phyloP scores from a whole-genome alignment of 2,329 filamentous ascomycete genomes.

The Beauveria brongniartii region DNA sequence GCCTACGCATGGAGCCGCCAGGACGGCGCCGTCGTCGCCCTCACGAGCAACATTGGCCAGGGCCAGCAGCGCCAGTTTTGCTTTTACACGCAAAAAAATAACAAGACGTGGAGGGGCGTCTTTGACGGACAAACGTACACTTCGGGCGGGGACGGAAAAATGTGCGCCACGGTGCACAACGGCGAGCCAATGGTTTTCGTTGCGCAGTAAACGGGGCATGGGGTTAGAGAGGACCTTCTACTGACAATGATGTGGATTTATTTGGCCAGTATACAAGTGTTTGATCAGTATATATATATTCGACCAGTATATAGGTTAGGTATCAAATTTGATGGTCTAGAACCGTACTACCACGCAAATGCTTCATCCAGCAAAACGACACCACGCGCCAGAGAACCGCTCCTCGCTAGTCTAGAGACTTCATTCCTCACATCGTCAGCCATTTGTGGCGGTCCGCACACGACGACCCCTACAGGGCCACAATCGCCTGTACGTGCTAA shows the following conservation, averaged over 20 bases:
- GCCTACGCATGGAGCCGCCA: constrained; percentile 39
- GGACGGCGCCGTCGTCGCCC: constrained; percentile 33
- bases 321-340: too few relatives aligned
- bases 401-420: constrained; percentile 17
- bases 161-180: constrained; percentile 33
- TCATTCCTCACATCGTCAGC: constrained; percentile 21
- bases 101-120: constrained; percentile 32
- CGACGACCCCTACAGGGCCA: constrained; percentile 18
- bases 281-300: not conserved
- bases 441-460: constrained; percentile 24
- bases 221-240: not conserved
- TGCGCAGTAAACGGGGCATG: not conserved
- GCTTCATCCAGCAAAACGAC: constrained; percentile 21
- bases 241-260: too few relatives aligned
- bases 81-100: constrained; percentile 30
- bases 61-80: constrained; percentile 31
- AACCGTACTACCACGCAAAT: constrained; percentile 19
- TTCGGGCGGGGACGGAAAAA: constrained; percentile 30
- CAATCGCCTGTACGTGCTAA: constrained; percentile 11
- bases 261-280: not conserved
- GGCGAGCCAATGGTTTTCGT: constrained; percentile 35
- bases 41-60: constrained; percentile 36
- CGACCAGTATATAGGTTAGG: not conserved
- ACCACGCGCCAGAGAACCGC: constrained; percentile 13
- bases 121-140: constrained; percentile 27